A percentile compares a stretch with the other conserved stretches of the same genome.
These are phyloP conservation scores for Sanghuangporus weigelae DNA, from an alignment of 1,284 basidiomycete genomes.

Conservation along the genomic window DNA sequence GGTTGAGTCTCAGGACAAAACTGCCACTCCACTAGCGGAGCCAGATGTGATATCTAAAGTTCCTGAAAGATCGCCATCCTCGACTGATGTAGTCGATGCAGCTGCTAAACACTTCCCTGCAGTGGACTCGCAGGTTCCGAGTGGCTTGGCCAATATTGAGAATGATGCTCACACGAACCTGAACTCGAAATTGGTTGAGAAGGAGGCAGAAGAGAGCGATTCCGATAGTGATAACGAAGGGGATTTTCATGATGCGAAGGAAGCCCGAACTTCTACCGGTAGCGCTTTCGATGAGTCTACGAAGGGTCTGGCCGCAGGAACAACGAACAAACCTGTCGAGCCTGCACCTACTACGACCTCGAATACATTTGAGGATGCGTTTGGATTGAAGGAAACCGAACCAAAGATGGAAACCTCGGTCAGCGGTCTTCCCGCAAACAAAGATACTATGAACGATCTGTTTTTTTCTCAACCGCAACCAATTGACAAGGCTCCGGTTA, in stretches of 20 bases:
- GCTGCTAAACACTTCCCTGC: conserved; percentile 37
- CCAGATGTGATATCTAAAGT: not conserved
- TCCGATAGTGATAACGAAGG: conserved; percentile 45
- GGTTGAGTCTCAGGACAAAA: not conserved
- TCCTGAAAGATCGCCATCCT: conserved; percentile 18
- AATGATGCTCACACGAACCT: conserved; percentile 14
- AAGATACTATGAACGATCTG: conserved; percentile 6
- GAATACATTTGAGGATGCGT: conserved; percentile 58
- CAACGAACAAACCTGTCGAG: conserved; percentile 17
- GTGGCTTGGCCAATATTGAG: conserved; percentile 3
- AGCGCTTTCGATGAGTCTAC: not conserved
- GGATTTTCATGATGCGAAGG: conserved; percentile 28
- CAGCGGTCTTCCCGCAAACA: conserved; percentile 24
- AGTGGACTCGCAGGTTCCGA: conserved; percentile 31
- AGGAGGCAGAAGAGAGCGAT: conserved; percentile 63
- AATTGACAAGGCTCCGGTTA: not conserved
- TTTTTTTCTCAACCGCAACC: conserved; percentile 8
- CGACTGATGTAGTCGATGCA: conserved; percentile 16
- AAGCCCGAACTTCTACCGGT: conserved; percentile 4
- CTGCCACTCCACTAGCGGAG: not conserved
- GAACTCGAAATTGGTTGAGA: conserved; percentile 43
- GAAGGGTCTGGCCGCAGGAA: conserved; percentile 29
- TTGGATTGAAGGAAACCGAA: conserved; percentile 41
- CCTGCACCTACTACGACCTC: conserved; percentile 22
- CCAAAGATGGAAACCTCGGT: conserved; percentile 25